phyloP scores from a whole-genome alignment of 1,139 yeast species.

The Lodderomyces orthopsilosis region DNA sequence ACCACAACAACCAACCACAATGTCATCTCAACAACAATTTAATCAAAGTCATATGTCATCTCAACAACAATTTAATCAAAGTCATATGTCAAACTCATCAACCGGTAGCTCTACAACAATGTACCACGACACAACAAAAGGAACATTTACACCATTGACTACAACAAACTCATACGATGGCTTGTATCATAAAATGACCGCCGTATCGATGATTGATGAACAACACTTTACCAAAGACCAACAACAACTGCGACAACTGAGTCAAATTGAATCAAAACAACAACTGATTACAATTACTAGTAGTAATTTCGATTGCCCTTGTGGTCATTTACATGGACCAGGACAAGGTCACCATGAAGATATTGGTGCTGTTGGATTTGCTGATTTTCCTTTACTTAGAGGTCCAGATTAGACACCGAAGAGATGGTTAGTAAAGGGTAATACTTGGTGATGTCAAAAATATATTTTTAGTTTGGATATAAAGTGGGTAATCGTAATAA shows the following conservation, averaged over 20 bases:
- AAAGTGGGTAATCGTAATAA: not conserved
- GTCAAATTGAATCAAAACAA: constrained; percentile 1
- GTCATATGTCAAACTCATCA: not conserved
- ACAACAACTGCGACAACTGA: not conserved
- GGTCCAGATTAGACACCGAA: constrained; percentile 34
- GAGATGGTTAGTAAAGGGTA: not conserved
- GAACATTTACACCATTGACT: constrained; percentile 14
- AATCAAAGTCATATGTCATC: not conserved
- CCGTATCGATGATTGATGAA: not conserved
- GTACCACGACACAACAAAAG: constrained; percentile 9
- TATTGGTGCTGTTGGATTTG: constrained; percentile 29
- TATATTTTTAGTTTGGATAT: no score
- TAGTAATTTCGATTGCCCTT: constrained; percentile 23
- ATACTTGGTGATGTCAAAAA: not conserved
- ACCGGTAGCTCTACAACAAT: not conserved
- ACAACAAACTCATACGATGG: constrained; percentile 12
- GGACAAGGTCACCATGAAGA: constrained; percentile 31
- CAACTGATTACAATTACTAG: constrained; percentile 6
- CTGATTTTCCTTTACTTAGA: constrained; percentile 25
- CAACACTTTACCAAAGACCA: not conserved
- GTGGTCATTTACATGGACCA: constrained; percentile 39
- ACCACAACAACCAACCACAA: not conserved
- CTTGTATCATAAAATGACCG: not conserved
- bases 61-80: not conserved
- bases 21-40: not conserved